Base-by-base conservation (phyloP, 495 filamentous ascomycete genomes). In the Pyrenula aspistea region DNA sequence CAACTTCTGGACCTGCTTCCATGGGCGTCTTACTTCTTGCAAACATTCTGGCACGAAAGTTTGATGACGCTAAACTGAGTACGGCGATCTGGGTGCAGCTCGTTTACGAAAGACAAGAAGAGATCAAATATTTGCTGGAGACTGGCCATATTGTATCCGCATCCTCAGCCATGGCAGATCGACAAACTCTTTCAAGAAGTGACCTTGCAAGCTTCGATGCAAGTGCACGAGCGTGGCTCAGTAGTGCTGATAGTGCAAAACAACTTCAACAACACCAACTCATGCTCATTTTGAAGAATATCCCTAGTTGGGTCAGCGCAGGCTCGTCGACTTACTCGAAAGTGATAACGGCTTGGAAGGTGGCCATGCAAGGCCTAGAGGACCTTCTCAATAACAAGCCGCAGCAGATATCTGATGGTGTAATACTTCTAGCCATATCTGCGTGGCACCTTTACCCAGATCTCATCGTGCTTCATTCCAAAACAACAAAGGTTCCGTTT, bases 361-460 rank as follows among this genome's bases (percentile, higher is more conserved):
- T n/a, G 2, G 59, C 68, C 15, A 36, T 67, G 51, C 24, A 22
- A 53, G 24, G 56, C 2, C 58, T 71, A 51, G 67, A 71, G 10
- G 56, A 55, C 3, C 51, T 73, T 2, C 47, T 69, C 24, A 25
- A 21, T 2, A 65, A 67, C 10, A 57, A 56, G 2, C 57, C 65
- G 15, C 62, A 68, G 23, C 55, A 42, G 12, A 57, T 64, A 8
- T 25, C 60, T 8, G 53, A 61, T 52, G 68, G 63, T 42, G 57
- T 59, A 10, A 55, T 59, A 15, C 42, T 73, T 4, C 51, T 73
- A 2, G 69, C 52, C 12, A 57, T 73, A 2, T 60, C 59, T 10
- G 56, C 68, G 1, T 73, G 69, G 71, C 68, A 73, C 56, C 20
- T 73, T 2, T 73, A 68, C 57, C 68, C 69, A 1, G 61, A 73